Evolutionary conservation across 2,329 filamentous ascomycete genomes (phyloP).

Genomic region (Rhexocercosporidium sp.): DNA sequence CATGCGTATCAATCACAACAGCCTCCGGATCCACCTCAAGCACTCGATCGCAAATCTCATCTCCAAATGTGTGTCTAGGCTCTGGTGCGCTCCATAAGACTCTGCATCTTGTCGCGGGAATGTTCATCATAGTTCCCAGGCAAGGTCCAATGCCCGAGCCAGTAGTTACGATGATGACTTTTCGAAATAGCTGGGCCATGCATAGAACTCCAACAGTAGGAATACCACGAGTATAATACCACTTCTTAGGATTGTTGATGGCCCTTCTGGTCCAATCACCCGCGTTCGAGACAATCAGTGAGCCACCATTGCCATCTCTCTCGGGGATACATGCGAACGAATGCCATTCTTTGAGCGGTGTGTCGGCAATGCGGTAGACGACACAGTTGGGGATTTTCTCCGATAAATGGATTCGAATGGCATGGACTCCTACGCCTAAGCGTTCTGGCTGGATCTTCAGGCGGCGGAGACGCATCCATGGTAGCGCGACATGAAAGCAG

Average conservation of each 20-base stretch:
- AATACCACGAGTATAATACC: slow-evolving; percentile 59
- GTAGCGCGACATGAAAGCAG: slow-evolving; percentile 58
- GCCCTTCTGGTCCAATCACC: slow-evolving; percentile 62
- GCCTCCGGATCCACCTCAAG: slow-evolving; percentile 42
- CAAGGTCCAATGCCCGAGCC: slow-evolving; percentile 48
- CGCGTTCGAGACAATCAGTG: slow-evolving; percentile 59
- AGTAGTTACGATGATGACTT: slow-evolving; percentile 46
- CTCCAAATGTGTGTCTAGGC: slow-evolving; percentile 44
- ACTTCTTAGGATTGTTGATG: slow-evolving; percentile 55
- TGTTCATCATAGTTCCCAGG: slow-evolving; percentile 41
- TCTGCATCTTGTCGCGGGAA: slow-evolving; percentile 37
- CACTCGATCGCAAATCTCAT: slow-evolving; percentile 42
- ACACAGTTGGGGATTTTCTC: slow-evolving; percentile 50
- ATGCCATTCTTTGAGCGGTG: slow-evolving; percentile 60
- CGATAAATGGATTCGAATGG: slow-evolving; percentile 59
- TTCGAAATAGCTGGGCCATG: slow-evolving; percentile 43
- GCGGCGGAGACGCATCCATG: slow-evolving; percentile 63
- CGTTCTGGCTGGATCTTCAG: slow-evolving; percentile 56
- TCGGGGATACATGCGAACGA: slow-evolving; percentile 63
- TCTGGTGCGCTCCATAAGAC: slow-evolving; percentile 46
- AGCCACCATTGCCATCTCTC: slow-evolving; percentile 51
- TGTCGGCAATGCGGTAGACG: slow-evolving; percentile 53
- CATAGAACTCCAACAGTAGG: slow-evolving; percentile 47
- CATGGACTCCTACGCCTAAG: slow-evolving; percentile 61
- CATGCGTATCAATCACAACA: slow-evolving; percentile 44